Evolutionary conservation across 2,329 filamentous ascomycete species (phyloP).

Genomic region (Fusarium udum): DNA sequence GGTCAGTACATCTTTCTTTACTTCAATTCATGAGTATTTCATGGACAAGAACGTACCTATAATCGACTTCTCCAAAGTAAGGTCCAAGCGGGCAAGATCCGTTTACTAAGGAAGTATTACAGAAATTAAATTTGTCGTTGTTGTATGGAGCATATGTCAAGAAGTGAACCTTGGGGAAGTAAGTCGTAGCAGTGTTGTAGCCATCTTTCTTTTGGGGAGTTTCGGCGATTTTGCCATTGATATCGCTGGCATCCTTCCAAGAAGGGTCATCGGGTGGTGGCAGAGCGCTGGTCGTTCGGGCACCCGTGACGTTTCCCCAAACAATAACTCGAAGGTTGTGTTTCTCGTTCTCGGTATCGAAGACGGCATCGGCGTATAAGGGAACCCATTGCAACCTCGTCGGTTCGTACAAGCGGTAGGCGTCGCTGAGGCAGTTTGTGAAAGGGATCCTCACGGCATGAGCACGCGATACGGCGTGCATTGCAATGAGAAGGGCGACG

Average conservation of each 20-base stretch:
- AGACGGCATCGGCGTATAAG: slow-evolving; percentile 75
- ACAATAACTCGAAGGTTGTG: slow-evolving; percentile 80
- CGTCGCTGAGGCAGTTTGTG: slow-evolving; percentile 80
- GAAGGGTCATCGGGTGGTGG: slow-evolving; percentile 67
- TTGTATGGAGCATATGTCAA: slow-evolving; percentile 79
- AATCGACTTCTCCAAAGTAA: slow-evolving; percentile 63
- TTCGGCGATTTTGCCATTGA: slow-evolving; percentile 80
- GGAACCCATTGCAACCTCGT: slow-evolving; percentile 82
- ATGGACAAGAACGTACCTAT: slow-evolving; percentile 46
- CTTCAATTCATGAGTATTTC: background rate
- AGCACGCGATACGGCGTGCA: slow-evolving; percentile 54
- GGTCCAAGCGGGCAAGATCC: slow-evolving; percentile 79
- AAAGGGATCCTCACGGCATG: slow-evolving; percentile 77
- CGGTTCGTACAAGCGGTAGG: slow-evolving; percentile 65
- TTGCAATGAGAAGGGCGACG: slow-evolving; percentile 50
- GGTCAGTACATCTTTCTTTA: slow-evolving; percentile 6
- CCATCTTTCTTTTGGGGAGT: slow-evolving; percentile 55
- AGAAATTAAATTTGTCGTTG: slow-evolving; percentile 67
- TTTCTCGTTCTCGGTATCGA: slow-evolving; percentile 67
- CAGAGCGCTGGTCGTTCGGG: slow-evolving; percentile 63
- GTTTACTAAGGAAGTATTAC: slow-evolving; percentile 66
- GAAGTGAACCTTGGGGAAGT: slow-evolving; percentile 76
- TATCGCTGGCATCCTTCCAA: slow-evolving; percentile 70
- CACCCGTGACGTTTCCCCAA: slow-evolving; percentile 91
- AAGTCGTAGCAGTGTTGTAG: slow-evolving; percentile 73